Percentiles rank a stretch among this genome's conserved stretches.
Evolutionary conservation across 805 yeast genomes (phyloP).

Genomic region (Jamesozyma gamospora): DNA sequence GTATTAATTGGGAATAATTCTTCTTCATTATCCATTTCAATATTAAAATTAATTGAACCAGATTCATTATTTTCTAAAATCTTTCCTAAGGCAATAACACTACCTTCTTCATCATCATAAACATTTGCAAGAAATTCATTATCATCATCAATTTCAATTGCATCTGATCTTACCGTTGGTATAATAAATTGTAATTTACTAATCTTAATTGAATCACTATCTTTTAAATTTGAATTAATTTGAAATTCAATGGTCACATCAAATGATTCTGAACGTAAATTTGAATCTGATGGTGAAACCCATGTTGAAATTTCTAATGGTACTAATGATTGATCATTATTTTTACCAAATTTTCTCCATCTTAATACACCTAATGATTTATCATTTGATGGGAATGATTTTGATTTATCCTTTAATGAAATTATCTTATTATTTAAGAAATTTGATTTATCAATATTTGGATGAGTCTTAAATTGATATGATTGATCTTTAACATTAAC

Average conservation of each 20-base stretch:
- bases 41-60: constrained; percentile 72
- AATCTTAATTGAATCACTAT: constrained; percentile 17
- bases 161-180: constrained; percentile 55
- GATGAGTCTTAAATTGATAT: constrained; percentile 84
- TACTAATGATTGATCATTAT: constrained; percentile 41
- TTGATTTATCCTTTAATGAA: constrained; percentile 64
- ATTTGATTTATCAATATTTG: constrained; percentile 76
- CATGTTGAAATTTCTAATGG: constrained; percentile 79
- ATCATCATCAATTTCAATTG: constrained; percentile 41
- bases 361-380: constrained; percentile 84
- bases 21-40: constrained; percentile 71
- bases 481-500: constrained; percentile 36
- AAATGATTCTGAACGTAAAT: constrained; percentile 46
- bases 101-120: constrained; percentile 54
- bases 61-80: constrained; percentile 40
- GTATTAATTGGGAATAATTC: constrained; percentile 81
- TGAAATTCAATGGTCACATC: constrained; percentile 88
- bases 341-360: constrained; percentile 71
- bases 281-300: constrained; percentile 42
- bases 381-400: constrained; percentile 86
- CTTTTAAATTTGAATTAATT: constrained; percentile 37
- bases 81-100: constrained; percentile 51
- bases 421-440: constrained; percentile 51
- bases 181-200: constrained; percentile 44
- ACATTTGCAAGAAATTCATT: constrained; percentile 46